Conservation (phyloP, 345 rosid genomes). For the Linum tenue region DNA sequence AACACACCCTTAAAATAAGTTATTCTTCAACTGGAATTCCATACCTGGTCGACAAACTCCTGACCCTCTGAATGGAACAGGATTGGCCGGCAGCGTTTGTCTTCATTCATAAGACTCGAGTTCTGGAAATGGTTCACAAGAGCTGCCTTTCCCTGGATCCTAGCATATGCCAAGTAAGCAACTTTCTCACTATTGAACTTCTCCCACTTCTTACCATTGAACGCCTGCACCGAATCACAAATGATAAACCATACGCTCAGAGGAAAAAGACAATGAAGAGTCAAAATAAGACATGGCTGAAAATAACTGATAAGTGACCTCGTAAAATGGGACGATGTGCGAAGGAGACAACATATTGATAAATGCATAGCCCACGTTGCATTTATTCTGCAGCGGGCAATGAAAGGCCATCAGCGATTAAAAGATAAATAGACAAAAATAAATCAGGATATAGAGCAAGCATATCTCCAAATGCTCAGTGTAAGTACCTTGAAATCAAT, state of each 20-base stretch:
- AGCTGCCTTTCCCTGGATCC: slow-evolving; percentile 89
- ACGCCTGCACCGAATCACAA: slow-evolving; percentile 40
- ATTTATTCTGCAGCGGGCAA: slow-evolving; percentile 66
- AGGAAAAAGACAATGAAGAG: not conserved
- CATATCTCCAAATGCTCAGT: slow-evolving; percentile 2
- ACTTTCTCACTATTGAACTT: slow-evolving; percentile 95
- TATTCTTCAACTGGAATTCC: no score
- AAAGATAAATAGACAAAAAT: not conserved
- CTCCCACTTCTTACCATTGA: slow-evolving; percentile 90
- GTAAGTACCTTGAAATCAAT: slow-evolving; percentile 76
- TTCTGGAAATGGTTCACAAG: slow-evolving; percentile 84
- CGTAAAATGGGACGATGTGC: slow-evolving; percentile 73
- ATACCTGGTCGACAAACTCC: slow-evolving; percentile 55
- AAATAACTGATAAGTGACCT: slow-evolving; percentile 34
- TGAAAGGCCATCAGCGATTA: slow-evolving; percentile 12
- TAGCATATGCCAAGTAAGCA: slow-evolving; percentile 82
- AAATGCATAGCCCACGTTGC: slow-evolving; percentile 96
- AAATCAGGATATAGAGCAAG: not conserved
- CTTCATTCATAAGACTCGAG: slow-evolving; percentile 78
- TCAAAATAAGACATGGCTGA: not conserved
- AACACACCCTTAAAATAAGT: no score
- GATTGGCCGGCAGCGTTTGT: slow-evolving; percentile 69
- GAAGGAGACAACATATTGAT: slow-evolving; percentile 85
- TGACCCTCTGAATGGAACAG: slow-evolving; percentile 61
- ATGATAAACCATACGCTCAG: not conserved